Conservation (phyloP, 2,329 filamentous ascomycete species). For the Exophiala sp. region DNA sequence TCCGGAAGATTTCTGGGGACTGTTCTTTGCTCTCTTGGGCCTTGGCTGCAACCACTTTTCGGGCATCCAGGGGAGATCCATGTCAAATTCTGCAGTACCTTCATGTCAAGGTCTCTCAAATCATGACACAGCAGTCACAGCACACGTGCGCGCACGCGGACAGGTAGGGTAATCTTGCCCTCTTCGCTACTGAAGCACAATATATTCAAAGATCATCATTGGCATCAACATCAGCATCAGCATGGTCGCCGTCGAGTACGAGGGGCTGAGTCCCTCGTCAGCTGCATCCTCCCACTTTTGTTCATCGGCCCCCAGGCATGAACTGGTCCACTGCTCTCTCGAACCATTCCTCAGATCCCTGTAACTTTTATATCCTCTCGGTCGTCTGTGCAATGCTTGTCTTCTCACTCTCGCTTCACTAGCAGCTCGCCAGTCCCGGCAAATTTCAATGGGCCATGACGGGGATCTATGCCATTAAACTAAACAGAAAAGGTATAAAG, state of each 20-base stretch:
- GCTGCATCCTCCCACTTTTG: neutral
- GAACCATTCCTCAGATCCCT: neutral
- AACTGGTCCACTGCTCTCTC: slow-evolving; percentile 16
- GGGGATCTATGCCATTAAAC: too few relatives aligned
- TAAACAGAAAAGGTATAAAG: too few relatives aligned
- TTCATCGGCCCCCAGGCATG: slow-evolving; percentile 19
- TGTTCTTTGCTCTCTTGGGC: neutral
- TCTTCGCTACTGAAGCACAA: too few relatives aligned
- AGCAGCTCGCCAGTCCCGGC: too few relatives aligned
- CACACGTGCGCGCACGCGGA: too few relatives aligned
- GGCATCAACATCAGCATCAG: neutral
- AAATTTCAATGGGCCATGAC: too few relatives aligned
- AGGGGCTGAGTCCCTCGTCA: too few relatives aligned
- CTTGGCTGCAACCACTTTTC: neutral
- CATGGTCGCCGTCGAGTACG: neutral
- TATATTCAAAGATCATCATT: neutral
- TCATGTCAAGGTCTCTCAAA: neutral
- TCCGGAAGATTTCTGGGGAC: neutral
- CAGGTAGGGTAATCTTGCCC: too few relatives aligned
- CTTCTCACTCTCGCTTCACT: slow-evolving; percentile 5
- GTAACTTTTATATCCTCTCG: neutral
- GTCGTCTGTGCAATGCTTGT: neutral
- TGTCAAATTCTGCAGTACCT: neutral
- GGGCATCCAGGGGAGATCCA: too few relatives aligned
- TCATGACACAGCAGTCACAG: too few relatives aligned